Conservation (phyloP, 352 stramenopile species). For the Pythium brassicae region DNA sequence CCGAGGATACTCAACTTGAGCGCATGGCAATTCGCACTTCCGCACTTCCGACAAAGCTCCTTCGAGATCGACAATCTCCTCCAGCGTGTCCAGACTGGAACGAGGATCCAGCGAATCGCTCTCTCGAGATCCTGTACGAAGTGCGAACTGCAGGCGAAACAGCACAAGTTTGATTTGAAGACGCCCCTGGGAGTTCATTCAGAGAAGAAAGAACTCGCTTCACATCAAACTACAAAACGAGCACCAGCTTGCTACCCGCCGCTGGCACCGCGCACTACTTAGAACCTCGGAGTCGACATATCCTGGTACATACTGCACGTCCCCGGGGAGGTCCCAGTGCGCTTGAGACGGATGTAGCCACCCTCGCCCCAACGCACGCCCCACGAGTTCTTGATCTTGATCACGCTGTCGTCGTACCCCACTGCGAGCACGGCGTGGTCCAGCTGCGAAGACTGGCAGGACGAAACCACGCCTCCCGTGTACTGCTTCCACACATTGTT, state of each 20-base stretch:
- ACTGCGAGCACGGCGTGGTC: slow-evolving; percentile 97
- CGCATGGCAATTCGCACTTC: too few relatives aligned
- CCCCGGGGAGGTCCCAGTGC: slow-evolving; percentile 33
- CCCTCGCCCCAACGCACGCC: slow-evolving; percentile 86
- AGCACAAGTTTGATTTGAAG: too few relatives aligned
- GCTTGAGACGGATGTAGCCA: slow-evolving; percentile 89
- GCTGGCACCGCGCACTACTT: neutral
- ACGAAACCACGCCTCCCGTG: slow-evolving; percentile 81
- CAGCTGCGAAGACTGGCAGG: slow-evolving; percentile 75
- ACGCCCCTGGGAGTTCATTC: too few relatives aligned
- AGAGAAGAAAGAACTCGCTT: too few relatives aligned
- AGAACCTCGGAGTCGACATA: slow-evolving; percentile 23
- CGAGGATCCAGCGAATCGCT: too few relatives aligned
- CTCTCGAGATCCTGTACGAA: too few relatives aligned
- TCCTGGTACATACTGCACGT: slow-evolving; percentile 31
- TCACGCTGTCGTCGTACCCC: slow-evolving; percentile 88
- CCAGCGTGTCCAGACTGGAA: too few relatives aligned
- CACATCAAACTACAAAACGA: neutral
- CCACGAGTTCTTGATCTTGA: slow-evolving; percentile 97
- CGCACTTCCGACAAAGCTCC: too few relatives aligned
- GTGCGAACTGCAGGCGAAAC: too few relatives aligned
- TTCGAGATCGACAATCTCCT: too few relatives aligned
- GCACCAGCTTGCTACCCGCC: neutral
- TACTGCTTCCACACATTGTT: slow-evolving; percentile 96
- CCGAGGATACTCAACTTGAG: too few relatives aligned